Evolutionary conservation across 495 filamentous ascomycete species (phyloP).

Genomic region (Penicillium lividum): DNA sequence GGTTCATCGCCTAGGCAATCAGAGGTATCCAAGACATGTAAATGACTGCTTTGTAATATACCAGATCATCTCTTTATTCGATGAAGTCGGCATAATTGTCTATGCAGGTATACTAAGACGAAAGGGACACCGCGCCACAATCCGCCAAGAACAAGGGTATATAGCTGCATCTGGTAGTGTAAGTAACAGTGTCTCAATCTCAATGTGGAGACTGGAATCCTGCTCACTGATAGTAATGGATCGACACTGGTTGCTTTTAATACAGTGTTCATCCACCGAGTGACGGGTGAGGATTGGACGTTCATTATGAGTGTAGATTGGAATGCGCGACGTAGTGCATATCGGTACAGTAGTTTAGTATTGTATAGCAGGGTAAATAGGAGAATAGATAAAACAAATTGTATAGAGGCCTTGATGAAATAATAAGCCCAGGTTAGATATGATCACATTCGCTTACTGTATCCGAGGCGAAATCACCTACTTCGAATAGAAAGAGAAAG

Average conservation of each 20-base stretch:
- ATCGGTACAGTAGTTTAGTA: neutral
- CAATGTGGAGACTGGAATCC: neutral
- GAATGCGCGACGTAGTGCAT: neutral
- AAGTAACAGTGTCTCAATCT: neutral
- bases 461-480: neutral
- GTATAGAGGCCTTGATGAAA: no score
- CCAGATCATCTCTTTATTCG: neutral
- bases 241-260: constrained; percentile 2
- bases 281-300: neutral
- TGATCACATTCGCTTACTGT: neutral
- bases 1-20: neutral
- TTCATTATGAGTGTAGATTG: neutral
- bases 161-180: constrained; percentile 1
- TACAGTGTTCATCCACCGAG: constrained; percentile 1
- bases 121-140: neutral
- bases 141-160: neutral
- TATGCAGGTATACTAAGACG: neutral
- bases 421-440: no score
- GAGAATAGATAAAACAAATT: no score
- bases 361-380: neutral
- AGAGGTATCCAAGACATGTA: neutral
- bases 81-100: neutral
- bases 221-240: constrained; percentile 4
- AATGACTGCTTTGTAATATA: neutral
- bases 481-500: no score